phyloP scores from a whole-genome alignment of 1,284 basidiomycete genomes.

The Rhizopogon hawkerae region DNA sequence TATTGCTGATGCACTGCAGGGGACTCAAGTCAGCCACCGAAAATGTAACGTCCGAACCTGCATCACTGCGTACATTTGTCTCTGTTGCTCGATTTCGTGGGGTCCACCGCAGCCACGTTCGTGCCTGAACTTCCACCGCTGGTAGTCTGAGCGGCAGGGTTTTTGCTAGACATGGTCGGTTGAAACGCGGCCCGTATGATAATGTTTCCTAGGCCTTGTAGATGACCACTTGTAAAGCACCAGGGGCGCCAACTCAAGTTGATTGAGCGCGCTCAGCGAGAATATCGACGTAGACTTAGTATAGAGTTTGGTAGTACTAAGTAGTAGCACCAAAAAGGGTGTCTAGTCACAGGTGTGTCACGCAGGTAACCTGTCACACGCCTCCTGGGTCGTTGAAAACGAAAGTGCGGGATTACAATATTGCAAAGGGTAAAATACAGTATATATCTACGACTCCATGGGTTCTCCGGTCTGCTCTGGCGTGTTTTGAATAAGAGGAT shows the following conservation, averaged over 20 bases:
- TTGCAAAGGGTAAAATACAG: constrained; percentile 10
- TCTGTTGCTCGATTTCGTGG: constrained; percentile 37
- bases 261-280: not conserved
- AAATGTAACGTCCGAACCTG: constrained; percentile 4
- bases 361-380: no score
- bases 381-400: no score
- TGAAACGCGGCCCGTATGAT: not conserved
- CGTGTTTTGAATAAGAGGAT: constrained; percentile 27
- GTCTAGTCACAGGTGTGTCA: not conserved
- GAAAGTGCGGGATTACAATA: not conserved
- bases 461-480: constrained; percentile 17
- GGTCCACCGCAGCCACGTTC: constrained; percentile 32
- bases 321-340: not conserved
- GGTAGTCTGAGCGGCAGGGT: not conserved
- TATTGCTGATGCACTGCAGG: constrained; percentile 43
- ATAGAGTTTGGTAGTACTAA: not conserved
- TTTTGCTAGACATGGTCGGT: constrained; percentile 2
- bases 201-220: not conserved
- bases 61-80: constrained; percentile 29
- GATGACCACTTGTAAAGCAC: not conserved
- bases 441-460: constrained; percentile 16
- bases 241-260: not conserved
- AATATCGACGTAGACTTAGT: not conserved
- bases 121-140: constrained; percentile 18
- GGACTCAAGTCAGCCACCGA: constrained; percentile 13